Evolutionary conservation across 75 land plant species (phyloP).

Genomic region (Cupressus sempervirens): DNA sequence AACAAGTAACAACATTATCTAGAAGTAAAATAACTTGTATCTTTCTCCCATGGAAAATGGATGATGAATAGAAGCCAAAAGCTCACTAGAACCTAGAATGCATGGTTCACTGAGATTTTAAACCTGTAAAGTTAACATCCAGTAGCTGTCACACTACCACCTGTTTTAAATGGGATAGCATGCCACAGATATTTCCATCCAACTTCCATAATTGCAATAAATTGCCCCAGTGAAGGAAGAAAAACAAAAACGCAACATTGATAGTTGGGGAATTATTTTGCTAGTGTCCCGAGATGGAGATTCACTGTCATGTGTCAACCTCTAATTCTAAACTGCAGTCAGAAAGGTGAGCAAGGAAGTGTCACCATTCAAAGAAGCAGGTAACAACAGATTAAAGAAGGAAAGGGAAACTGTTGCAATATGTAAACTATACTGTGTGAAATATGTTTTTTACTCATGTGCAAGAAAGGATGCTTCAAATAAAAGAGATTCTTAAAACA

Average conservation of each 20-base stretch:
- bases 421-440: background rate
- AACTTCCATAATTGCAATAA: background rate
- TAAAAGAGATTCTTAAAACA: background rate
- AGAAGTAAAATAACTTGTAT: background rate
- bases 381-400: background rate
- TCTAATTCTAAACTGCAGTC: background rate
- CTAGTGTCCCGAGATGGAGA: background rate
- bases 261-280: background rate
- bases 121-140: background rate
- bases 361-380: background rate
- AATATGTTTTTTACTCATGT: background rate
- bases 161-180: background rate
- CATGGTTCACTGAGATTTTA: background rate
- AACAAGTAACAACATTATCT: constrained; percentile 1
- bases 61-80: background rate
- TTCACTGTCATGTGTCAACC: background rate
- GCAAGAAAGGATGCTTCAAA: background rate
- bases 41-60: background rate
- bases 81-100: background rate
- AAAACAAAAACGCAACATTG: background rate
- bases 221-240: background rate
- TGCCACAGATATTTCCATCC: background rate
- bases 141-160: background rate
- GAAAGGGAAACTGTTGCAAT: background rate
- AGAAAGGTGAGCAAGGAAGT: background rate